phyloP scores from a whole-genome alignment of 1,139 yeast species.

The Wickerhamomyces sp. region DNA sequence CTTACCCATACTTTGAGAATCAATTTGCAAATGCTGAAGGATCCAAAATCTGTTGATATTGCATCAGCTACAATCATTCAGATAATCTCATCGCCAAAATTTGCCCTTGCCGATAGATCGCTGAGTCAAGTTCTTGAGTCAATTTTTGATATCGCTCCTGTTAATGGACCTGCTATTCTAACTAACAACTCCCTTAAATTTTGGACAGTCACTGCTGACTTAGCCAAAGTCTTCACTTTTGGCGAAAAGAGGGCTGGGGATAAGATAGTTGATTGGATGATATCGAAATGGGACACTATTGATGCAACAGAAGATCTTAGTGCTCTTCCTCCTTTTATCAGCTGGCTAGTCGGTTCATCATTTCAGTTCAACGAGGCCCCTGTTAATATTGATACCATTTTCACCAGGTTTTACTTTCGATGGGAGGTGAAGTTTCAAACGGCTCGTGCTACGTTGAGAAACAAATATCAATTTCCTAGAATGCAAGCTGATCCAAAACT shows the following conservation, averaged over 20 bases:
- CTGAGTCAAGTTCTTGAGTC: slow-evolving; percentile 43
- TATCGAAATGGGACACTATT: slow-evolving; percentile 36
- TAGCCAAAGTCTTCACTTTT: slow-evolving; percentile 33
- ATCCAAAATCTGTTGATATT: slow-evolving; percentile 24
- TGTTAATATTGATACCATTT: slow-evolving; percentile 5
- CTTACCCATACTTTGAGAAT: slow-evolving; percentile 33
- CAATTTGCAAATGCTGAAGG: slow-evolving; percentile 44
- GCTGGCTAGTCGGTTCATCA: slow-evolving; percentile 39
- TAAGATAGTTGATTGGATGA: slow-evolving; percentile 44
- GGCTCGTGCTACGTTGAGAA: slow-evolving; percentile 8
- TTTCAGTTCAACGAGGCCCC: slow-evolving; percentile 3
- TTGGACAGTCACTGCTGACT: slow-evolving; percentile 45
- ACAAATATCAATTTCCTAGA: background rate
- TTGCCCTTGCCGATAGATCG: slow-evolving; percentile 32
- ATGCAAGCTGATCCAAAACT: background rate
- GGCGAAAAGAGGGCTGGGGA: slow-evolving; percentile 19
- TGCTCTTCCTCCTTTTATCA: slow-evolving; percentile 32
- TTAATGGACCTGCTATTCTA: slow-evolving; percentile 52
- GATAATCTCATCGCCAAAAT: slow-evolving; percentile 21
- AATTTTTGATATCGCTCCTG: slow-evolving; percentile 47
- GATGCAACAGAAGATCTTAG: slow-evolving; percentile 15
- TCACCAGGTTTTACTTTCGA: slow-evolving; percentile 8
- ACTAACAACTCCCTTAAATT: slow-evolving; percentile 45
- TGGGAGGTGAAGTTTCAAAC: slow-evolving; percentile 5
- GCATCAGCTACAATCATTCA: slow-evolving; percentile 30